phyloP scores from a whole-genome alignment of 1,139 yeast genomes.

The Pneumocystis oryctolagi region DNA sequence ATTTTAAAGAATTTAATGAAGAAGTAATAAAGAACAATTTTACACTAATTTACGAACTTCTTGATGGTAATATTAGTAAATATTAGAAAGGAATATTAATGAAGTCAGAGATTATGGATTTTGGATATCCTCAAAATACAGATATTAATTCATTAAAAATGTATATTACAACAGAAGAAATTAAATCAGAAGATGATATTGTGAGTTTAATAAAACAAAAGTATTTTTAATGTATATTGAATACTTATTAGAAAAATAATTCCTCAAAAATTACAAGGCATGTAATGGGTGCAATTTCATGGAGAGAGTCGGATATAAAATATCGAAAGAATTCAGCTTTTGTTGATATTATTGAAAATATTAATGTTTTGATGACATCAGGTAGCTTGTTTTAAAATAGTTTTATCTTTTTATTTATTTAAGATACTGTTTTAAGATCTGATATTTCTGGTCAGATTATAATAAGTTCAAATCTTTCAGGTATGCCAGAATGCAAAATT shows the following conservation, averaged over 20 bases:
- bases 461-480: constrained; percentile 60
- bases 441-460: constrained; percentile 66
- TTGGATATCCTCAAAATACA: constrained; percentile 67
- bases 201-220: not conserved
- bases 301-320: constrained; percentile 62
- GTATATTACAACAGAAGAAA: constrained; percentile 26
- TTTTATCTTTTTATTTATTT: not conserved
- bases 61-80: constrained; percentile 30
- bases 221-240: not conserved
- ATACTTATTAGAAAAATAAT: constrained; percentile 10
- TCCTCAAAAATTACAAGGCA: constrained; percentile 27
- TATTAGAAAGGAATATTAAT: not conserved
- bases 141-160: constrained; percentile 38
- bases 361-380: constrained; percentile 46
- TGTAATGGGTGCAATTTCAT: constrained; percentile 36
- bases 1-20: constrained; percentile 32
- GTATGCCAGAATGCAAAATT: constrained; percentile 59
- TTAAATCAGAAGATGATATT: constrained; percentile 14
- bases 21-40: constrained; percentile 44
- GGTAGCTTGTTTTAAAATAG: not conserved
- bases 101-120: constrained; percentile 44
- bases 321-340: constrained; percentile 72
- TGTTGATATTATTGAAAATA: constrained; percentile 60
- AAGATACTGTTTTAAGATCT: constrained; percentile 44
- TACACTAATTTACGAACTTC: constrained; percentile 51